Evolutionary conservation across 352 stramenopile genomes (phyloP), one percentile per base, ranked within the genome.

Genomic region (Pythium dissimile): DNA sequence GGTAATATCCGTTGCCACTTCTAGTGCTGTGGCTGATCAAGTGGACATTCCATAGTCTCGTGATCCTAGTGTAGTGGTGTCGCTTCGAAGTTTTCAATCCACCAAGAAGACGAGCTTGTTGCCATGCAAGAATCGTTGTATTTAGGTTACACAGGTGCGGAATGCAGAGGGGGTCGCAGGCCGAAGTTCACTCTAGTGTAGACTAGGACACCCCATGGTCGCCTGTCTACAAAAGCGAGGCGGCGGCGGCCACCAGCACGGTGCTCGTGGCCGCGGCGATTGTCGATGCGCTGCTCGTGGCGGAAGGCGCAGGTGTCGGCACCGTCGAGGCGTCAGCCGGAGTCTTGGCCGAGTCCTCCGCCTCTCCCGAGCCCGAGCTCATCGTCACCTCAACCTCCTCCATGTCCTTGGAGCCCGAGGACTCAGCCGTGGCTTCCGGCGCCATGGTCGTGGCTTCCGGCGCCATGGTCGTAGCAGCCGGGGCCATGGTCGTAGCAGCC

Each of bases 331-430:
- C 20, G 18, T 13, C 30, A 1, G 51, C 3, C 15, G 50, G 18
- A 24, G 26, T 31, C 51, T 30, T 21, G 9, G 38, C 20, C 5
- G 41, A 23, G 28, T 31, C 10, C 0, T 43, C 51, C 3, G 26
- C 39, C 11, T 15, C 38, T 28, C n/a, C n/a, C 27, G 51, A 59
- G 11, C 51, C 51, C 3, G 49, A 42, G 18, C 51, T 18, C 3
- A 30, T 28, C 21, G 38, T 45, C 41, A 59, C 52, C 23, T 51
- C 28, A 3, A 44, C 53, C 53, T 54, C 32, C 1, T 8, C 20
- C 31, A 54, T 54, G 28, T 61, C 43, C 13, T 26, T 35, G 8
- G 51, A 49, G 23, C 37, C 35, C 5, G 41, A 35, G 30, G n/a
- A n/a, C n/a, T n/a, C n/a, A n/a, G n/a, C n/a, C n/a, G n/a, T 6